Evolutionary conservation across 768 basidiomycete genomes (phyloP).

Genomic region (Russula emetica): DNA sequence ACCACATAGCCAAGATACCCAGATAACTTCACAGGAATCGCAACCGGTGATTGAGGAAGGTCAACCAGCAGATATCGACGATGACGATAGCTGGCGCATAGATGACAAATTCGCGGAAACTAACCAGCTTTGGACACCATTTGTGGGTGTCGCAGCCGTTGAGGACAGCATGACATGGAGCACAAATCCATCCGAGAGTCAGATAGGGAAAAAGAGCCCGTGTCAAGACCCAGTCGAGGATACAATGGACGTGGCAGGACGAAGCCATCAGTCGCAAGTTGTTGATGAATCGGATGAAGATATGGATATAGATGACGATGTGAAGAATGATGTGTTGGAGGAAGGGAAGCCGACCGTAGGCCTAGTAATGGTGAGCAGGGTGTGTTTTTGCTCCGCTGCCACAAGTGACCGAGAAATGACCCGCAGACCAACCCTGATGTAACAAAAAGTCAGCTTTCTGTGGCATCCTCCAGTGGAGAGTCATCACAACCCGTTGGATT

Average conservation of each 20-base stretch:
- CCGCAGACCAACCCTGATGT: conserved; percentile 26
- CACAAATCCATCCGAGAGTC: conserved; percentile 58
- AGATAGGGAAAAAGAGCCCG: conserved; percentile 32
- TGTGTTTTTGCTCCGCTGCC: not conserved
- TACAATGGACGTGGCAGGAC: conserved; percentile 4
- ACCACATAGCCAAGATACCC: conserved; percentile 57
- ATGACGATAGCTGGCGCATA: conserved; percentile 72
- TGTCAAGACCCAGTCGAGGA: conserved; percentile 19
- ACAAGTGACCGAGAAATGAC: not conserved
- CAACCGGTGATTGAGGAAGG: conserved; percentile 26
- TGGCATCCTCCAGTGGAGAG: conserved; percentile 40
- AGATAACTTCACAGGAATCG: conserved; percentile 38
- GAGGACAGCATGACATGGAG: conserved; percentile 80
- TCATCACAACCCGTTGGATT: conserved; percentile 49
- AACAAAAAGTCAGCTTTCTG: conserved; percentile 51
- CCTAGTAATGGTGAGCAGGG: conserved; percentile 41
- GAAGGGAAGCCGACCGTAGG: conserved; percentile 38
- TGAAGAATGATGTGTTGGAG: conserved; percentile 42
- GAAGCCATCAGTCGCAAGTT: conserved; percentile 12
- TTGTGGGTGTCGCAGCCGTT: conserved; percentile 39
- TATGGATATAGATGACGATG: conserved; percentile 38
- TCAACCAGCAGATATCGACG: conserved; percentile 44
- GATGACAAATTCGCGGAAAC: conserved; percentile 57
- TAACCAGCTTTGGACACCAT: conserved; percentile 57
- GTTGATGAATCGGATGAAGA: conserved; percentile 32